Evolutionary conservation across 73 alveolate species (phyloP).

Genomic region (Paramecium sexaurelia): DNA sequence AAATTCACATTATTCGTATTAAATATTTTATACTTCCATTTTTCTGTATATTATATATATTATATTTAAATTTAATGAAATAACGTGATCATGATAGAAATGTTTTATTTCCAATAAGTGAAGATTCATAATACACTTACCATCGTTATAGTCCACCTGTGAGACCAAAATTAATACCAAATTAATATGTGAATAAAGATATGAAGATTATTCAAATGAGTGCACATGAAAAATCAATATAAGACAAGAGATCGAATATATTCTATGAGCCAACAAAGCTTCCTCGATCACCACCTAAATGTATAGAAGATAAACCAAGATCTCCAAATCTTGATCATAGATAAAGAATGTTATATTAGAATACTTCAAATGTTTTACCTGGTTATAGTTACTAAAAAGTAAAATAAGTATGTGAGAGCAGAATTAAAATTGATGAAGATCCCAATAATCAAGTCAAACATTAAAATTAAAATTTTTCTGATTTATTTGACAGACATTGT

Average conservation of each 20-base stretch:
- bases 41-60: background rate
- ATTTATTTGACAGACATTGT: background rate
- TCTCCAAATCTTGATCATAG: conserved; percentile 18
- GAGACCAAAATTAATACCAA: background rate
- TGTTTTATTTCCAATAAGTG: background rate
- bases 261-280: conserved; percentile 17
- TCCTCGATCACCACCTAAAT: background rate
- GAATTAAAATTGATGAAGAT: background rate
- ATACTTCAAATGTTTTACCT: background rate
- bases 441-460: background rate
- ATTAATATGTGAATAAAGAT: background rate
- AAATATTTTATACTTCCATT: background rate
- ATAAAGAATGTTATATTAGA: conserved; percentile 4
- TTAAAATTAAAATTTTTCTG: background rate
- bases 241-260: background rate
- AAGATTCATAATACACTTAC: background rate
- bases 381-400: background rate
- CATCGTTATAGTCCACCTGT: conserved; percentile 14
- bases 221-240: background rate
- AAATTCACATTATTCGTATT: background rate
- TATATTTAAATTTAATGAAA: conserved; percentile 12
- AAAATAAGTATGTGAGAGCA: background rate
- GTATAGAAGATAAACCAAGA: background rate
- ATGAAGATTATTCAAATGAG: background rate
- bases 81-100: background rate